Evolutionary conservation across 2,329 filamentous ascomycete species (phyloP).

Genomic region (Cladophialophora immunda): DNA sequence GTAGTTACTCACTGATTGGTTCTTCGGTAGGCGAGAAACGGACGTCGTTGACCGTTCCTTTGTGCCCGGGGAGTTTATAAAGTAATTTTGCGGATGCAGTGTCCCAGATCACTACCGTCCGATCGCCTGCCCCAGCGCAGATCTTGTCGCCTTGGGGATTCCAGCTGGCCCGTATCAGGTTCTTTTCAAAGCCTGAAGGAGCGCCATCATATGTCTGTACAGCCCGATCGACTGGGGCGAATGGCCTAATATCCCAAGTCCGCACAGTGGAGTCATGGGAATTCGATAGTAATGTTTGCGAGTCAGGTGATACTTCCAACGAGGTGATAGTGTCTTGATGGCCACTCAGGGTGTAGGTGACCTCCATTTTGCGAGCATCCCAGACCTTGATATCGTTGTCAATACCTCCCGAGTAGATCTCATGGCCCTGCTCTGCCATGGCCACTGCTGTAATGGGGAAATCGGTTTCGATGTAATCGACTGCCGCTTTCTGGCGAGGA

Average conservation of each 20-base stretch:
- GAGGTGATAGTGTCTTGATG: slow-evolving; percentile 94
- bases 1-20: slow-evolving; percentile 77
- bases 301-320: slow-evolving; percentile 89
- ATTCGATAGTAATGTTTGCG: slow-evolving; percentile 87
- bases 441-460: slow-evolving; percentile 92
- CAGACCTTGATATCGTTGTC: slow-evolving; percentile 98
- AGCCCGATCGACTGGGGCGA: slow-evolving; percentile 85
- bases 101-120: slow-evolving; percentile 92
- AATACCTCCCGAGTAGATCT: slow-evolving; percentile 92
- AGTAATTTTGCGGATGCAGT: slow-evolving; percentile 85
- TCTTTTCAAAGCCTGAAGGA: slow-evolving; percentile 85
- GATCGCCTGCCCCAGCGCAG: slow-evolving; percentile 87
- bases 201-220: slow-evolving; percentile 94
- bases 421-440: slow-evolving; percentile 92
- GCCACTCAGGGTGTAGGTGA: slow-evolving; percentile 86
- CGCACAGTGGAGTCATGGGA: slow-evolving; percentile 92
- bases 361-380: slow-evolving; percentile 91
- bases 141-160: slow-evolving; percentile 85
- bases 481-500: slow-evolving; percentile 85
- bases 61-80: slow-evolving; percentile 95
- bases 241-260: slow-evolving; percentile 96
- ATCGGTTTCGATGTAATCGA: slow-evolving; percentile 87
- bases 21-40: slow-evolving; percentile 87
- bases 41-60: slow-evolving; percentile 92
- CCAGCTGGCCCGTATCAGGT: slow-evolving; percentile 90